Conservation (phyloP, 805 yeast species). For the Wickerhamiella dianesei region DNA sequence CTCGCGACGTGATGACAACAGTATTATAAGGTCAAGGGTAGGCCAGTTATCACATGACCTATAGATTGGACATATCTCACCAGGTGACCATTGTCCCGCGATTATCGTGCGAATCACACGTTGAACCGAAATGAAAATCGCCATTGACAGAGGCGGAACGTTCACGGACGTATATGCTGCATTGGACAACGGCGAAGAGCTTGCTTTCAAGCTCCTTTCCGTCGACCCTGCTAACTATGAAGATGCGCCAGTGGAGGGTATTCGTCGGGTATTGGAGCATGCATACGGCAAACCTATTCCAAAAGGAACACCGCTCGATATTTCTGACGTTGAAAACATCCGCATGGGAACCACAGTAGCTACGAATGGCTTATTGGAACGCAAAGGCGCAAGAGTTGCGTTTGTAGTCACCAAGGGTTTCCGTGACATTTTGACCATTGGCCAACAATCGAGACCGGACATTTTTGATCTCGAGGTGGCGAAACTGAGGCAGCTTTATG, state of each 20-base stretch:
- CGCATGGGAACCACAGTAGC: slow-evolving; percentile 95
- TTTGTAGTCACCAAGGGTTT: slow-evolving; percentile 80
- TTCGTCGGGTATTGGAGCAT: slow-evolving; percentile 58
- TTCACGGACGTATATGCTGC: slow-evolving; percentile 67
- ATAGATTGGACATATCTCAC: no score
- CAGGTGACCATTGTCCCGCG: no score
- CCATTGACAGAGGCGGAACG: slow-evolving; percentile 63
- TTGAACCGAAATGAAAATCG: slow-evolving; percentile 11
- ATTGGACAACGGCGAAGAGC: slow-evolving; percentile 37
- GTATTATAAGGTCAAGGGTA: no score
- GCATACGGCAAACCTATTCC: slow-evolving; percentile 44
- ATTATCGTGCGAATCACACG: background rate
- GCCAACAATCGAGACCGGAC: slow-evolving; percentile 83
- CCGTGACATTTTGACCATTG: slow-evolving; percentile 67
- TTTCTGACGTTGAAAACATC: slow-evolving; percentile 42
- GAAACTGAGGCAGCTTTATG: slow-evolving; percentile 60
- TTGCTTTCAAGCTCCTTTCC: slow-evolving; percentile 64
- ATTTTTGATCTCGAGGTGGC: slow-evolving; percentile 71
- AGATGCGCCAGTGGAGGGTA: slow-evolving; percentile 91
- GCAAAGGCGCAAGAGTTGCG: slow-evolving; percentile 84
- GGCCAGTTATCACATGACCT: background rate
- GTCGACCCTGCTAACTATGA: slow-evolving; percentile 78
- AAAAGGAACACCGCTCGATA: slow-evolving; percentile 43
- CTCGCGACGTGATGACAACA: no score
- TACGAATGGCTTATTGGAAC: slow-evolving; percentile 82